Evolutionary conservation across 345 rosid species (phyloP).

Genomic region (Rhizophora apiculata): DNA sequence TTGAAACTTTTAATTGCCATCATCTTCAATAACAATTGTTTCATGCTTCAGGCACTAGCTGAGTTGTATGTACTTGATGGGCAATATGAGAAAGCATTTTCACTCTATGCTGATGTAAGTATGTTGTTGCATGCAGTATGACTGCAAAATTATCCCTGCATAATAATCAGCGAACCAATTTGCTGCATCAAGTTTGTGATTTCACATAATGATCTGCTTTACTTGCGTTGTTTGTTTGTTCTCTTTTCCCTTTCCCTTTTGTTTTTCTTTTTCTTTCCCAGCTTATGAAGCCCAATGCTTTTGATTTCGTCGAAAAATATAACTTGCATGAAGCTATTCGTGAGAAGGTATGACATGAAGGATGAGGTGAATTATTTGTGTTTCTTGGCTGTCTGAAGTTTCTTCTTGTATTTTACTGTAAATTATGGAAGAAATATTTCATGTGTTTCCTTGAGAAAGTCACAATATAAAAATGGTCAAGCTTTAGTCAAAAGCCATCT

Average conservation of each 20-base stretch:
- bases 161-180: too few relatives aligned
- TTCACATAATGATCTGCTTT: too few relatives aligned
- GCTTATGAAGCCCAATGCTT: slow-evolving; percentile 92
- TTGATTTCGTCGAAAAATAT: slow-evolving; percentile 81
- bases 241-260: slow-evolving; percentile 8
- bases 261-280: slow-evolving; percentile 37
- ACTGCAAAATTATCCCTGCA: not conserved
- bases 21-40: slow-evolving; percentile 21
- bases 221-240: not conserved
- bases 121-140: slow-evolving; percentile 8
- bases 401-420: not conserved
- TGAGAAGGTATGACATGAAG: slow-evolving; percentile 66
- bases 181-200: too few relatives aligned
- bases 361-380: slow-evolving; percentile 11
- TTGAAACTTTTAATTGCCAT: slow-evolving; percentile 16
- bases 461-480: too few relatives aligned
- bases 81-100: slow-evolving; percentile 82
- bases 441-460: too few relatives aligned
- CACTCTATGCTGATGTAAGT: slow-evolving; percentile 97
- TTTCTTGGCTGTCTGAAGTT: slow-evolving; percentile 9
- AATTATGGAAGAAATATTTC: not conserved
- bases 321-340: slow-evolving; percentile 74
- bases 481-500: too few relatives aligned
- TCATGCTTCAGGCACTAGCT: slow-evolving; percentile 69
- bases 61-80: slow-evolving; percentile 86